A percentile compares a stretch with the other conserved stretches of the same genome.
Evolutionary conservation across 108 stramenopile genomes (phyloP).

Genomic region (Thalassiosira profunda): DNA sequence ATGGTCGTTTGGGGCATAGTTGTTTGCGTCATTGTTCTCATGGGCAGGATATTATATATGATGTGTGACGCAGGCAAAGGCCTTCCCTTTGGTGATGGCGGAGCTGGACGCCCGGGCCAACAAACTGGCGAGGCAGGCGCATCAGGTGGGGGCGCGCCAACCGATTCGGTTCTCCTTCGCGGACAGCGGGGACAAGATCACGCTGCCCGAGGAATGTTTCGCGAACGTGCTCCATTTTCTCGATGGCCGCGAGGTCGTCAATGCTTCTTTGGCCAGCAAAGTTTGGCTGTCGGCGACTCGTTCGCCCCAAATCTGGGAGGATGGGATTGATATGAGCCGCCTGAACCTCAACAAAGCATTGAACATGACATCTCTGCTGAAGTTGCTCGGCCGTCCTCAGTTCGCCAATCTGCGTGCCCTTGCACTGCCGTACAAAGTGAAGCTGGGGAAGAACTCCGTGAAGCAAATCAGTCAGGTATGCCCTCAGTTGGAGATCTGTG

Average conservation of each 20-base stretch:
- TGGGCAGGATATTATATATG: neutral
- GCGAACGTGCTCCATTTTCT: neutral
- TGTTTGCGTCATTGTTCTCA: too few relatives aligned
- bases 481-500: slow-evolving; percentile 7
- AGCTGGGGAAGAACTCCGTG: slow-evolving; percentile 11
- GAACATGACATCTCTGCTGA: slow-evolving; percentile 24
- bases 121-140: neutral
- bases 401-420: slow-evolving; percentile 14
- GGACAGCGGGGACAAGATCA: neutral
- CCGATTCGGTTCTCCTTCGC: slow-evolving; percentile 16
- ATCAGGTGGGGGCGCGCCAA: neutral
- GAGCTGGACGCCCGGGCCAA: slow-evolving; percentile 15
- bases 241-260: slow-evolving; percentile 7
- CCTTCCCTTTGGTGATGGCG: slow-evolving; percentile 11
- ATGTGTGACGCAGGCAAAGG: slow-evolving; percentile 10
- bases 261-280: slow-evolving; percentile 8
- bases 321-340: slow-evolving; percentile 3
- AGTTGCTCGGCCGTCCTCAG: slow-evolving; percentile 18
- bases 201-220: slow-evolving; percentile 18
- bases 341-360: slow-evolving; percentile 4
- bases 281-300: slow-evolving; percentile 21
- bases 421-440: slow-evolving; percentile 16
- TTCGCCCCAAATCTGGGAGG: slow-evolving; percentile 11
- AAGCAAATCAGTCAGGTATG: slow-evolving; percentile 3
- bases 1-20: too few relatives aligned